These are phyloP conservation scores for Kwoniella shandongensis DNA, from an alignment of 768 basidiomycete genomes.

Conservation along the genomic window DNA sequence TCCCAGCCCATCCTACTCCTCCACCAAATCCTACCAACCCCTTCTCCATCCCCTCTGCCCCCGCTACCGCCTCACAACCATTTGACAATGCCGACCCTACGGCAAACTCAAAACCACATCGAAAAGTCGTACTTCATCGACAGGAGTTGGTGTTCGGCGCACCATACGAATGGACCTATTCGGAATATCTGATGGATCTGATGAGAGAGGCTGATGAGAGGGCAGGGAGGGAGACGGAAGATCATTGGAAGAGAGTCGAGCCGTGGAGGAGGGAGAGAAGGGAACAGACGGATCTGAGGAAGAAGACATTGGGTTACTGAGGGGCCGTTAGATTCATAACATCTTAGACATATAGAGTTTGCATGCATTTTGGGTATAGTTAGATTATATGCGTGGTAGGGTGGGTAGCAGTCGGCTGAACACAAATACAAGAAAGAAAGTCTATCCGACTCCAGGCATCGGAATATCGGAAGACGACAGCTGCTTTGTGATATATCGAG, in stretches of 20 bases:
- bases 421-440: too few species aligned
- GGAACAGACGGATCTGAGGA: constrained; percentile 36
- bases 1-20: constrained; percentile 30
- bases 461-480: too few species aligned
- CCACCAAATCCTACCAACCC: constrained; percentile 41
- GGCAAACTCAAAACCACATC: constrained; percentile 7
- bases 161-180: constrained; percentile 48
- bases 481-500: too few species aligned
- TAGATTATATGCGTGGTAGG: too few species aligned
- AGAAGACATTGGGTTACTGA: constrained; percentile 45
- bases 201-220: constrained; percentile 39
- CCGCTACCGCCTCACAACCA: constrained; percentile 1
- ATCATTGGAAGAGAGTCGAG: constrained; percentile 43
- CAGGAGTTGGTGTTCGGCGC: constrained; percentile 45
- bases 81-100: constrained; percentile 1
- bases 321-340: background rate
- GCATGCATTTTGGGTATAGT: background rate
- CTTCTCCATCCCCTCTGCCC: constrained; percentile 20
- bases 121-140: constrained; percentile 32
- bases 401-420: too few species aligned
- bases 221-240: constrained; percentile 6
- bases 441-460: too few species aligned
- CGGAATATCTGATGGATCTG: constrained; percentile 44
- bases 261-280: constrained; percentile 41
- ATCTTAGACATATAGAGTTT: too few species aligned